Evolutionary conservation across 2,329 filamentous ascomycete genomes (phyloP).

Genomic region (Chalaropsis ovoidea): DNA sequence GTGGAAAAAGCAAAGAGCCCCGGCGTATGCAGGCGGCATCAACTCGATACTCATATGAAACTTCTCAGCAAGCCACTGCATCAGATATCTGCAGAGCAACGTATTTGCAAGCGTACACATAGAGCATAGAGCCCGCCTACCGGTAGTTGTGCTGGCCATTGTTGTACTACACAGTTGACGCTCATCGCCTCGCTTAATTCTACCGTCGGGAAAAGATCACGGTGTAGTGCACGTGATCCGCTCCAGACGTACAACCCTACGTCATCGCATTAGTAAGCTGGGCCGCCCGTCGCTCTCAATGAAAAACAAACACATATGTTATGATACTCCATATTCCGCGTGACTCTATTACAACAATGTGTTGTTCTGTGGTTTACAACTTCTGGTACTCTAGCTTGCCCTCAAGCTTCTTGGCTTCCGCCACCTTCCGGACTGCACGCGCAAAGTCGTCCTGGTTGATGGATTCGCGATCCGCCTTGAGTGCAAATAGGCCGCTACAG

Average conservation of each 20-base stretch:
- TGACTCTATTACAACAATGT: background rate
- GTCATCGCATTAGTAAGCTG: background rate
- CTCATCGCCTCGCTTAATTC: background rate
- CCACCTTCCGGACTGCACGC: slow-evolving; percentile 95
- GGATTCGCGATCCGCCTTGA: slow-evolving; percentile 93
- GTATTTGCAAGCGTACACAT: background rate
- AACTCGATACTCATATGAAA: background rate
- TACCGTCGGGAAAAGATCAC: background rate
- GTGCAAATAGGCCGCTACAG: slow-evolving; percentile 78
- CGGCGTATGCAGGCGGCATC: background rate
- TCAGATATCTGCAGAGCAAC: background rate
- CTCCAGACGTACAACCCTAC: background rate
- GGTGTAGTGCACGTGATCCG: background rate
- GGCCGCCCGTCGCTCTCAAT: too few species aligned
- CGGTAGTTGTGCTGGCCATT: background rate
- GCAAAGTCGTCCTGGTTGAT: slow-evolving; percentile 99
- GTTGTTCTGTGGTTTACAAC: slow-evolving; percentile 46
- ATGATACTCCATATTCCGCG: background rate
- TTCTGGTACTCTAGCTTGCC: slow-evolving; percentile 97
- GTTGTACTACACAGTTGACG: background rate
- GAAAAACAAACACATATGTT: background rate
- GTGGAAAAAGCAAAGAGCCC: background rate
- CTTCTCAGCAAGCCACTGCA: background rate
- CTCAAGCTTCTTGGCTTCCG: slow-evolving; percentile 95
- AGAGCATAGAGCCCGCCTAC: background rate